Evolutionary conservation across 2,329 filamentous ascomycete species (phyloP), one percentile per base, ranked within the genome.

Genomic region (Colletotrichum chlorophyti): DNA sequence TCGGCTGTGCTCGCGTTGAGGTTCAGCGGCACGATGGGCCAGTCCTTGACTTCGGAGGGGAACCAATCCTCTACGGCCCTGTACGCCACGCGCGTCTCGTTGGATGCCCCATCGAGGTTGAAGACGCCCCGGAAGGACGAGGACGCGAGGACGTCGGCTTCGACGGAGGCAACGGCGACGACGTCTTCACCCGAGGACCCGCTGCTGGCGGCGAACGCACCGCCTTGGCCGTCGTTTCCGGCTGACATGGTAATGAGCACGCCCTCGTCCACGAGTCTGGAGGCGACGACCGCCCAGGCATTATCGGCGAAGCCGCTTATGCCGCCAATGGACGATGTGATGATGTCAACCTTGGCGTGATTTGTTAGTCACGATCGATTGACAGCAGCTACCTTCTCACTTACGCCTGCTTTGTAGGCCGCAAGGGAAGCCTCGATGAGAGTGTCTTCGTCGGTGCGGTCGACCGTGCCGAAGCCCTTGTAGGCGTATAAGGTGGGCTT

Each of bases 151-250:
- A 63, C 53, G 12, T 60, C 63, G 1, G 68, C 61, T 12, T 74
- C 67, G 37, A 79, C 69, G 0, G 79, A 78, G 10, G 77, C 79
- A 31, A 81, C 71, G 3, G 77, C 72, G 12, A 76, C 74, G 9
- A 78, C 74, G 6, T 73, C 69, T 46, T 70, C 71, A 10, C 77
- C 79, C 4, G 73, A 70, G 9, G 76, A 70, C 4, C 75, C 75
- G 21, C 69, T 70, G 43, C 69, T 71, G 24, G 70, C 69, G 40
- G 71, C 75, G 62, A 79, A 80, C 0, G 77, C 64, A 4, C 79
- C 79, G 12, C 66, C 60, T 5, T 67, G 65, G n/a, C 78, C 79
- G 27, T 73, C 68, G 55, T 82, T 82, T 15, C 79, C 79, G 4
- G 74, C 76, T 1, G 77, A 72, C 37, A 78, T 69, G 3, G 72